phyloP scores from a whole-genome alignment of 495 filamentous ascomycete genomes.

The Evernia prunastri region DNA sequence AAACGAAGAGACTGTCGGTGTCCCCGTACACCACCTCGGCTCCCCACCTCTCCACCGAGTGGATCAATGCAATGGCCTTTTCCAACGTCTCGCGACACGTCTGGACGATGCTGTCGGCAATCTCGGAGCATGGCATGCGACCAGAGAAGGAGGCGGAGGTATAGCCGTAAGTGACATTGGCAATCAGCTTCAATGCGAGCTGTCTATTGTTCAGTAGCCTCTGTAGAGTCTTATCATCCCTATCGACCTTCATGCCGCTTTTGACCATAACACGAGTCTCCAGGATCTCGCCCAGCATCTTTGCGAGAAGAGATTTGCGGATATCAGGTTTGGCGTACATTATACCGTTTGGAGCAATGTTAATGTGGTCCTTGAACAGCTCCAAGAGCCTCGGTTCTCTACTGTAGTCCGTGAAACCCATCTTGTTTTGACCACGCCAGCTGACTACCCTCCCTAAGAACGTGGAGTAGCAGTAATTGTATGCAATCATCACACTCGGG shows the following conservation, averaged over 20 bases:
- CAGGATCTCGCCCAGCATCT: constrained; percentile 93
- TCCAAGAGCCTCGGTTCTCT: constrained; percentile 67
- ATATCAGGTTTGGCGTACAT: constrained; percentile 85
- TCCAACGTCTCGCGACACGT: constrained; percentile 91
- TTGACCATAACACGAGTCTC: constrained; percentile 99
- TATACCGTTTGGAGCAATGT: constrained; percentile 92
- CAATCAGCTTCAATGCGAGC: constrained; percentile 90
- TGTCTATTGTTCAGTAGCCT: constrained; percentile 89
- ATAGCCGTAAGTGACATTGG: constrained; percentile 97
- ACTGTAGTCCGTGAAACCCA: constrained; percentile 84
- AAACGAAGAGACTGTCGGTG: constrained; percentile 93
- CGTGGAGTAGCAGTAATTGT: constrained; percentile 99
- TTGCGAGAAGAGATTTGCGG: constrained; percentile 84
- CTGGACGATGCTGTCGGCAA: constrained; percentile 97
- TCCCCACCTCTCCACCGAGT: constrained; percentile 77
- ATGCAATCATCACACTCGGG: constrained; percentile 96
- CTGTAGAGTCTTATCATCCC: constrained; percentile 81
- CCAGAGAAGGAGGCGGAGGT: constrained; percentile 93
- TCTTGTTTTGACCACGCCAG: constrained; percentile 89
- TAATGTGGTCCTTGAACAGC: constrained; percentile 78
- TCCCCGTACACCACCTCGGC: constrained; percentile 98
- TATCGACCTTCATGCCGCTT: constrained; percentile 90
- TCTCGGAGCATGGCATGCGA: constrained; percentile 95
- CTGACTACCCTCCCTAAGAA: constrained; percentile 77
- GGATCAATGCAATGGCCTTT: constrained; percentile 86